Evolutionary conservation across 2,329 filamentous ascomycete genomes (phyloP), one percentile per base, ranked within the genome.

Genomic region (Alternaria rosae): DNA sequence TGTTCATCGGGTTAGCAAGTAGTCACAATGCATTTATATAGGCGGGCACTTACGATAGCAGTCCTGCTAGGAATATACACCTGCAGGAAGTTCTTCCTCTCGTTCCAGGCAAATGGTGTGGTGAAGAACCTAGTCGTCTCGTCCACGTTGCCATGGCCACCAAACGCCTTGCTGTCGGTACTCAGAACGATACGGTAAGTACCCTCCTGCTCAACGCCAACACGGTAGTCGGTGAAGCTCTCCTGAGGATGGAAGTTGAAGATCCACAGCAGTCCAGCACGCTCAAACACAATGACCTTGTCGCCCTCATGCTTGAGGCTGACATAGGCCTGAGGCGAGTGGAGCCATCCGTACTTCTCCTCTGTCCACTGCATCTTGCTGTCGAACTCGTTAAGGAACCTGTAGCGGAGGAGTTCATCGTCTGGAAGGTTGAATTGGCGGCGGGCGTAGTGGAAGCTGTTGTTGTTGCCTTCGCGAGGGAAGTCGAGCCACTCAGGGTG

Each of bases 401-500:
- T 87, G 83, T 98, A 99, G 12, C 95, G 91, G 35, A 99, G 87
- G 12, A 97, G 84, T 0, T 84, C 70, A 77, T 99, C 95, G 55
- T 97, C 93, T 0, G 93, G 90, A 15, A 99, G 87, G 80, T 99
- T 98, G 70, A 97, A 89, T 79, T 97, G 94, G 61, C 95, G 91
- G 21, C 95, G 89, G 3, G 94, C 94, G 76, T 97, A 97, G 89
- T 92, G 94, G 85, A 94, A 97, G 47, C 92, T 95, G 81, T 97
- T 97, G 75, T 89, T 83, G 82, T 97, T 97, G 61, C 95, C 95
- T 74, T 90, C 93, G 54, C 95, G 92, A 5, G 95, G 95, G 81
- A 99, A 99, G 79, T 99, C 95, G 41, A 99, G 91, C 95, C 95
- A 99, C 81, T 99, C 95, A 0, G 95, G 95, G 77, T 99, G 95